Conservation (phyloP, 768 basidiomycete species). For the Leccinum ochraceum region DNA sequence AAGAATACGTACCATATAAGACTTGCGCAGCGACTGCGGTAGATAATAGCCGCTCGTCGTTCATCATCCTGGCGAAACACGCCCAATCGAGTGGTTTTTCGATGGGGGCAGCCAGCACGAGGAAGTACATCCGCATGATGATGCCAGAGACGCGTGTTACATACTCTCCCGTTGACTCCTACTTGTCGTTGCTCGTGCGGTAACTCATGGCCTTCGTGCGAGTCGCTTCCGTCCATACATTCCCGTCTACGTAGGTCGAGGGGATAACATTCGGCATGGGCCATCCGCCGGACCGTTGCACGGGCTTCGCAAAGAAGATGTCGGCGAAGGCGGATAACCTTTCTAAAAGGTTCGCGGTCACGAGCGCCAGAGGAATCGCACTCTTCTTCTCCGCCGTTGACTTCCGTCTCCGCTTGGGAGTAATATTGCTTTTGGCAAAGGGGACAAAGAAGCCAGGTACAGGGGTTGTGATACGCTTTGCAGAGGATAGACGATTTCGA, state of each 20-base stretch:
- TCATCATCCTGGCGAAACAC: conserved; percentile 67
- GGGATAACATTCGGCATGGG: conserved; percentile 68
- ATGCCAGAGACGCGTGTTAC: conserved; percentile 64
- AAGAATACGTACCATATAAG: conserved; percentile 52
- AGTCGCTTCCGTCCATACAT: conserved; percentile 44
- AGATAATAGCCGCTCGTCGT: conserved; percentile 50
- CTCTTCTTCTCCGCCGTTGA: conserved; percentile 83
- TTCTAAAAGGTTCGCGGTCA: conserved; percentile 65
- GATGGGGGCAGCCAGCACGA: conserved; percentile 50
- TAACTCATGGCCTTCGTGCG: conserved; percentile 58
- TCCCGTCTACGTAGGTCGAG: conserved; percentile 48
- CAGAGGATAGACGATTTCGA: conserved; percentile 40
- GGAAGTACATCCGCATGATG: conserved; percentile 85
- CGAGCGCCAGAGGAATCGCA: conserved; percentile 78
- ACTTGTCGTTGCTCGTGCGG: conserved; percentile 41
- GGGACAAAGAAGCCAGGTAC: conserved; percentile 78
- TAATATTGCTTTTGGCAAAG: conserved; percentile 86
- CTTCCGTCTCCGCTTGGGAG: conserved; percentile 91
- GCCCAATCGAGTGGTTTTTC: conserved; percentile 56
- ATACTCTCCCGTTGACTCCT: conserved; percentile 65
- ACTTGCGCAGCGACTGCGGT: conserved; percentile 65
- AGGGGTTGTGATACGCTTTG: conserved; percentile 37
- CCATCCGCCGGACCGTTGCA: conserved; percentile 90
- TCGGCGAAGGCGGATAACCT: conserved; percentile 60
- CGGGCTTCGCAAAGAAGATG: conserved; percentile 81